Evolutionary conservation across 345 rosid species (phyloP), one percentile per base, ranked within the genome.

Genomic region (Eucalyptus camaldulensis): DNA sequence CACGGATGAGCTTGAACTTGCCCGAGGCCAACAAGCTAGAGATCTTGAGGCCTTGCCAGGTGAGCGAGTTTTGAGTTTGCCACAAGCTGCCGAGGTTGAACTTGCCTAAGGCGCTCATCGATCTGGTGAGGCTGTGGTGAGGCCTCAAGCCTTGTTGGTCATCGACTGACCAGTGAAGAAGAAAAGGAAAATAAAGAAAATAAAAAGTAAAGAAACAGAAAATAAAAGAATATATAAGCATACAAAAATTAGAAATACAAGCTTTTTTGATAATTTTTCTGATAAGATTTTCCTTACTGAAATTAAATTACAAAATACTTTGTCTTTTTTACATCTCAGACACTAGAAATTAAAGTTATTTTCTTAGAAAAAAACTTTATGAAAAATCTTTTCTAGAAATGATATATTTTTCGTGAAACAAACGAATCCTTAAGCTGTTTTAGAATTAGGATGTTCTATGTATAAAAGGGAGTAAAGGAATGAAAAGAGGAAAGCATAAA

Each of bases 11-110:
- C 5, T 53, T 2, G 0, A 53, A 21, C 58, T 53, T 19, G 58
- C 58, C 58, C 5, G 8, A 19, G 58, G 25, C 10, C 0, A 0
- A 0, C 0, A 0, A 53, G 10, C 0, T 53, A 0, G 58, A 53
- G 58, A 53, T 53, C 58, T 19, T 19, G 58, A 53, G 58, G 58
- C 27, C 62, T 56, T 0, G 0, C 1, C 0, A 22, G 3, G 1
- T 8, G 1, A 13, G 62, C 0, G 1, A 4, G 13, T 24, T 56
- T 9, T 0, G 1, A 56, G 3, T 13, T 22, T 24, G 6, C 62
- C 29, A 56, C 6, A 56, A 24, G 13, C 1, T 56, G 5, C 5
- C 3, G 0, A 22, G 62, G 62, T 22, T 56, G 29, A 56, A 10
- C 62, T 56, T 1, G 6, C 62, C 29, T 10, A 1, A 22, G 62